Evolutionary conservation across 768 basidiomycete species (phyloP).

Genomic region (Psilocybe cubensis): DNA sequence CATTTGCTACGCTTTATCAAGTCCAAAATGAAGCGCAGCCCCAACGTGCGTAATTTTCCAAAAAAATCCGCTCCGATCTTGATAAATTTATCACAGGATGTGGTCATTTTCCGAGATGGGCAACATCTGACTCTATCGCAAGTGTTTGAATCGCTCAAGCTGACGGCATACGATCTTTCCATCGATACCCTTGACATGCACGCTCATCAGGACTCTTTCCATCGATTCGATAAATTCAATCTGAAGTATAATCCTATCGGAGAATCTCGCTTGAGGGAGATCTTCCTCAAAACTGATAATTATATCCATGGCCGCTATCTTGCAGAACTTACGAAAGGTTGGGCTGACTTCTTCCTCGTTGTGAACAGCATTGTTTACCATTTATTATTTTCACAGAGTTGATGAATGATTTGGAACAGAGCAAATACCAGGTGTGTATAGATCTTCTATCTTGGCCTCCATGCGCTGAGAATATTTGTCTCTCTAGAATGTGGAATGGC

Average conservation of each 20-base stretch:
- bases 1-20: constrained; percentile 98
- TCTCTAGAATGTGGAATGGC: constrained; percentile 91
- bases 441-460: not conserved
- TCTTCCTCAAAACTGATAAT: constrained; percentile 98
- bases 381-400: constrained; percentile 62
- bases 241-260: constrained; percentile 97
- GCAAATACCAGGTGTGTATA: constrained; percentile 89
- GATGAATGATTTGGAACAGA: constrained; percentile 97
- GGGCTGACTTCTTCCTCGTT: constrained; percentile 6
- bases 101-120: constrained; percentile 95
- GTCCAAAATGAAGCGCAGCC: constrained; percentile 92
- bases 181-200: constrained; percentile 99
- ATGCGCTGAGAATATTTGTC: not conserved
- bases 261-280: constrained; percentile 92
- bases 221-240: constrained; percentile 98
- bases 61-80: not conserved
- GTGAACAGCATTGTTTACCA: not conserved
- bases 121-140: constrained; percentile 85
- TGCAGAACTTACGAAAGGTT: constrained; percentile 92
- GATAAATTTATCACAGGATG: constrained; percentile 57
- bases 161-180: constrained; percentile 96
- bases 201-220: constrained; percentile 97
- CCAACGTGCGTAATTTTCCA: constrained; percentile 54
- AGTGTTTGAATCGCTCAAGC: constrained; percentile 94
- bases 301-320: constrained; percentile 90